Evolutionary conservation across 176 grass and related monocot genomes (phyloP).

Genomic region (Elymus sibiricus): DNA sequence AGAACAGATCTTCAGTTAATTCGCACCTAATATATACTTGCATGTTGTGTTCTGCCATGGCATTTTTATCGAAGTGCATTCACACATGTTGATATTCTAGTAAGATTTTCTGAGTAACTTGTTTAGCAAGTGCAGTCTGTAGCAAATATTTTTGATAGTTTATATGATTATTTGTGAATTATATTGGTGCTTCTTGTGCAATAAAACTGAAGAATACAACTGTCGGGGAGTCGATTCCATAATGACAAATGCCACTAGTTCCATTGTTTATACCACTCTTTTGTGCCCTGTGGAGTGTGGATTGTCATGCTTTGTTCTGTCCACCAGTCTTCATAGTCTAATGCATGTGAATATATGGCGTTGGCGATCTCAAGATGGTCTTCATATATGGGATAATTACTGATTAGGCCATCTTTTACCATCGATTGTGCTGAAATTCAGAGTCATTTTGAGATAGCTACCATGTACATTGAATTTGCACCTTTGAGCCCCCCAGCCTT

Average conservation of each 20-base stretch:
- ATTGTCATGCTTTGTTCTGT: background rate
- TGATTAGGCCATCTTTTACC: background rate
- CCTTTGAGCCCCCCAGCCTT: background rate
- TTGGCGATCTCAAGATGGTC: background rate
- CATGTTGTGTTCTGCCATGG: too few relatives aligned
- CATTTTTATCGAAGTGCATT: background rate
- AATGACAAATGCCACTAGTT: background rate
- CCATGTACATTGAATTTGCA: background rate
- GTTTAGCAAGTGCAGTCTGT: too few relatives aligned
- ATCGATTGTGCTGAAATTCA: background rate
- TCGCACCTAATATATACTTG: too few relatives aligned
- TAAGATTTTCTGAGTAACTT: too few relatives aligned
- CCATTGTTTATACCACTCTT: background rate
- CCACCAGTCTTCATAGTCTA: background rate
- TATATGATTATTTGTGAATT: too few relatives aligned
- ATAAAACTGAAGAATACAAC: background rate
- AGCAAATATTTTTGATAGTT: too few relatives aligned
- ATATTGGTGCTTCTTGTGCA: background rate
- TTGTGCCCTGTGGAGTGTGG: background rate
- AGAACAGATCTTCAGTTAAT: too few relatives aligned
- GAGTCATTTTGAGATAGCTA: background rate
- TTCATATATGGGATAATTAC: background rate
- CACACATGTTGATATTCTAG: too few relatives aligned
- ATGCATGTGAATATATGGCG: background rate
- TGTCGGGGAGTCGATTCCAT: background rate